Evolutionary conservation across 805 yeast genomes (phyloP).

Genomic region (Tetrapisispora pingtungensis): DNA sequence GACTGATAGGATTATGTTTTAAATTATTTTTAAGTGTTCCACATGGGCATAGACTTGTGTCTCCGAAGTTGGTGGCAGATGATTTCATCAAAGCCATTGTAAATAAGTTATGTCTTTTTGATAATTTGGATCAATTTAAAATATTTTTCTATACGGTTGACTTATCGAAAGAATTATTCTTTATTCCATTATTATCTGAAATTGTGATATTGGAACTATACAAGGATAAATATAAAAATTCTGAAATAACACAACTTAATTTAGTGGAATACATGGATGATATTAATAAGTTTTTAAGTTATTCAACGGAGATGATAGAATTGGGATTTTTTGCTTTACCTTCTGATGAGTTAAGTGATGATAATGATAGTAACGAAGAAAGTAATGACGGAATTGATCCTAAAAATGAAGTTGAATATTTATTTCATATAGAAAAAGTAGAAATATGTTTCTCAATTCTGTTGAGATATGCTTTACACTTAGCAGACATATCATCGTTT

Average conservation of each 20-base stretch:
- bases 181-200: constrained; percentile 20
- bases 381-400: not conserved
- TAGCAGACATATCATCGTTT: not conserved
- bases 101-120: constrained; percentile 8
- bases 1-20: constrained; percentile 13
- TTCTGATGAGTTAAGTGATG: not conserved
- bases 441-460: constrained; percentile 2
- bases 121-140: constrained; percentile 12
- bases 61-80: constrained; percentile 11
- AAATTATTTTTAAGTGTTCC: constrained; percentile 14
- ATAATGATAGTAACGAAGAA: not conserved
- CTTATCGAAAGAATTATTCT: constrained; percentile 9
- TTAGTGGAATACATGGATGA: constrained; percentile 1
- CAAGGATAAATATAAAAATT: not conserved
- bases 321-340: not conserved
- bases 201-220: constrained; percentile 10
- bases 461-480: not conserved
- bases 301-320: not conserved
- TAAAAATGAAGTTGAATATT: not conserved
- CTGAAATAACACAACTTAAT: not conserved
- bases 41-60: constrained; percentile 8
- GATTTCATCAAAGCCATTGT: constrained; percentile 9
- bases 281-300: not conserved
- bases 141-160: constrained; percentile 14
- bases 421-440: not conserved